A percentile compares a stretch with the other conserved stretches of the same genome.
phyloP scores from a whole-genome alignment of 2,329 filamentous ascomycete genomes.

The Cladobotryum protrusum region DNA sequence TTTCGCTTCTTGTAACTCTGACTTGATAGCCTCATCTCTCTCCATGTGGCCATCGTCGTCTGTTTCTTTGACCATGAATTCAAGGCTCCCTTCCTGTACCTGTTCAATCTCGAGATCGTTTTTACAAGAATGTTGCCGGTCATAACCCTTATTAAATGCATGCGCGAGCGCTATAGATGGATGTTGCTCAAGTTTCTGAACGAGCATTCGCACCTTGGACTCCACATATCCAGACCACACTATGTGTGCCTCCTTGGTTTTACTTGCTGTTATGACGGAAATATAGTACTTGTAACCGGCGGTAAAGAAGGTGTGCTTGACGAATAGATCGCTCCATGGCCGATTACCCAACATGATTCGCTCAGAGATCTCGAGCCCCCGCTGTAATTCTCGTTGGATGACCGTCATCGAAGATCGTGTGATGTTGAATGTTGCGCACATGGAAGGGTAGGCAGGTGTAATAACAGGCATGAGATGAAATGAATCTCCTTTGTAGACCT shows the following conservation, averaged over 20 bases:
- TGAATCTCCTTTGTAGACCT: constrained; percentile 73
- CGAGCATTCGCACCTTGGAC: constrained; percentile 83
- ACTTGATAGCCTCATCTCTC: constrained; percentile 24
- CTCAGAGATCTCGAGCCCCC: constrained; percentile 70
- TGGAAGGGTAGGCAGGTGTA: constrained; percentile 92
- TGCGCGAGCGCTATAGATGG: constrained; percentile 75
- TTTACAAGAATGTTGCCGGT: constrained; percentile 68
- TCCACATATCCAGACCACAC: constrained; percentile 89
- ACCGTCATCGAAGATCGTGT: constrained; percentile 78
- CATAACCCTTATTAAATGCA: constrained; percentile 88
- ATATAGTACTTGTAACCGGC: constrained; percentile 93
- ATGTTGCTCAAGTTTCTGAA: constrained; percentile 76
- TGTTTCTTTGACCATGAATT: constrained; percentile 35
- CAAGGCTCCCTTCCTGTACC: constrained; percentile 48
- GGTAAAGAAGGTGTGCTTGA: constrained; percentile 90
- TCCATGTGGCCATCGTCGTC: constrained; percentile 29
- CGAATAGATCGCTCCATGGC: constrained; percentile 82
- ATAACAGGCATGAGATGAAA: constrained; percentile 97
- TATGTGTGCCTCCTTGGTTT: constrained; percentile 75
- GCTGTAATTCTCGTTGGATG: constrained; percentile 74
- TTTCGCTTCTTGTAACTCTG: constrained; percentile 31
- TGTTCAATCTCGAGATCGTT: constrained; percentile 45
- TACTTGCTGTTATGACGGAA: constrained; percentile 76
- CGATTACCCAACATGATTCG: constrained; percentile 71
- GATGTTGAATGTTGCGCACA: constrained; percentile 96